Percentiles rank a stretch among this genome's conserved stretches.
Conservation (phyloP, 805 yeast species). For the Metschnikowia continentalis region DNA sequence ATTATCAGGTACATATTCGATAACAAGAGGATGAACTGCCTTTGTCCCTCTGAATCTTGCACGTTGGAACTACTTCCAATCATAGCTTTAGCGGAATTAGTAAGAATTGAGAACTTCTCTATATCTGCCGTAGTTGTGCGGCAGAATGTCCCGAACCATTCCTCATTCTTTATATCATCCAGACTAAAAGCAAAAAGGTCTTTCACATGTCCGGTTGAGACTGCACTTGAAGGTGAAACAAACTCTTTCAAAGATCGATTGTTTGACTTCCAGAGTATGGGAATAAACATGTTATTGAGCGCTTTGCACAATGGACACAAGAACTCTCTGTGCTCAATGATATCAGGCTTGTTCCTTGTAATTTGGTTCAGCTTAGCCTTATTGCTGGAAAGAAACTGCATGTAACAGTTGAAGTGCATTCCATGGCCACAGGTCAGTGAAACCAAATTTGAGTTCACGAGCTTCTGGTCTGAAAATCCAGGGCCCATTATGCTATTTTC, state of each 20-base stretch:
- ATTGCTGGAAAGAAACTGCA: constrained; percentile 56
- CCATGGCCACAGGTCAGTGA: constrained; percentile 90
- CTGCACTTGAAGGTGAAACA: constrained; percentile 8
- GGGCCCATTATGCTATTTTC: constrained; percentile 57
- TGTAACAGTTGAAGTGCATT: constrained; percentile 77
- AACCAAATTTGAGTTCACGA: constrained; percentile 43
- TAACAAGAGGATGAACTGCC: constrained; percentile 26
- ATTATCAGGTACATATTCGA: constrained; percentile 34
- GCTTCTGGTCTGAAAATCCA: constrained; percentile 51
- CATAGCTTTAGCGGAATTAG: constrained; percentile 27
- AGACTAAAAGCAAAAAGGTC: constrained; percentile 17
- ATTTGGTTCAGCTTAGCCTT: constrained; percentile 61
- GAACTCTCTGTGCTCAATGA: constrained; percentile 64
- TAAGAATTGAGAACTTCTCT: constrained; percentile 21
- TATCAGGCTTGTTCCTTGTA: constrained; percentile 78
- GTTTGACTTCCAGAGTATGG: constrained; percentile 59
- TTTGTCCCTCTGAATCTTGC: constrained; percentile 14
- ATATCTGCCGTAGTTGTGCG: constrained; percentile 21
- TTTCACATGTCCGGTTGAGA: constrained; percentile 2
- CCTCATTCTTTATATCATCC: constrained; percentile 14
- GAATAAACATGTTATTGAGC: constrained; percentile 77
- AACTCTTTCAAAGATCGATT: constrained; percentile 25
- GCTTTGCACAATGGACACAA: constrained; percentile 91
- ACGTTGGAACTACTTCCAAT: constrained; percentile 18
- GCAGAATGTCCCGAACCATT: constrained; percentile 27